phyloP scores from a whole-genome alignment of 352 stramenopile genomes.

The Pythium scleroteichum region DNA sequence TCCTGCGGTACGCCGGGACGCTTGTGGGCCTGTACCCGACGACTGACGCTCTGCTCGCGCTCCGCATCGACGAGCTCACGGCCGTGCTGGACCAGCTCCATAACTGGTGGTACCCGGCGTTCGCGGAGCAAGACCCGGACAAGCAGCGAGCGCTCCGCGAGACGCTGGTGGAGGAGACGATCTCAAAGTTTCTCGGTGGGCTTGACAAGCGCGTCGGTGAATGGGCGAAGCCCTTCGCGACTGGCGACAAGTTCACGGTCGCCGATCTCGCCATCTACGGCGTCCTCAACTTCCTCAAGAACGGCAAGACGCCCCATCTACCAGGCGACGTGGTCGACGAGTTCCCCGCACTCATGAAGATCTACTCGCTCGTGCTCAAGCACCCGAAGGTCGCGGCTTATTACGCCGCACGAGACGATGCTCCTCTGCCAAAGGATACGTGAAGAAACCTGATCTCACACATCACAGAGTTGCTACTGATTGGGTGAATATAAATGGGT shows the following conservation, averaged over 20 bases:
- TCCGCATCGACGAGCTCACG: conserved; percentile 41
- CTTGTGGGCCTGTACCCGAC: conserved; percentile 34
- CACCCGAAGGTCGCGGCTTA: not conserved
- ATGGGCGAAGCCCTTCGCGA: conserved; percentile 24
- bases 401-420: not conserved
- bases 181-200: conserved; percentile 39
- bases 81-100: conserved; percentile 34
- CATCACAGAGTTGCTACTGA: not conserved
- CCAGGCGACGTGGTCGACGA: not conserved
- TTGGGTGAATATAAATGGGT: too few species aligned
- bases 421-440: too few species aligned
- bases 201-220: conserved; percentile 37
- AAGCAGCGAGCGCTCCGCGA: conserved; percentile 30
- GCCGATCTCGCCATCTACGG: conserved; percentile 57
- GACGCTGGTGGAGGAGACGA: conserved; percentile 34
- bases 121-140: conserved; percentile 32
- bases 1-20: conserved; percentile 38
- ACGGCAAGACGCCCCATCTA: not conserved
- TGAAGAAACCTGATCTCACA: too few species aligned
- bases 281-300: conserved; percentile 23
- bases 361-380: not conserved
- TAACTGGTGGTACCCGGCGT: conserved; percentile 15
- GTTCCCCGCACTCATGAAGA: not conserved
- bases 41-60: not conserved
- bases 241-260: conserved; percentile 34